These are phyloP conservation scores for Apophysomyces variabilis DNA, from an alignment of 371 early-diverging fungal species.

Conservation along the genomic window DNA sequence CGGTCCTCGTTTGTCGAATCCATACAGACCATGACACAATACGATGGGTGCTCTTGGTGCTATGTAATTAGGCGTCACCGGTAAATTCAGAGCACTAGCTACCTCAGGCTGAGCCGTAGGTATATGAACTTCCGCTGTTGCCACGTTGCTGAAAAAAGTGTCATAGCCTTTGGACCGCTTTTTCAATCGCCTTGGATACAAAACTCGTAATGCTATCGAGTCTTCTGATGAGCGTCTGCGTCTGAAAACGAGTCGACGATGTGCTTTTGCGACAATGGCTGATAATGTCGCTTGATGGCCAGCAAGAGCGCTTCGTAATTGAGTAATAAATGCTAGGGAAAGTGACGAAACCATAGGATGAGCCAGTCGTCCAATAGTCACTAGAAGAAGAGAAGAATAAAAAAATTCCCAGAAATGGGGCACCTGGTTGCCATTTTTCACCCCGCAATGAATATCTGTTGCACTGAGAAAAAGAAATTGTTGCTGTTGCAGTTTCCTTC, in stretches of 20 bases:
- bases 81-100: constrained; percentile 40
- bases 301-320: not conserved
- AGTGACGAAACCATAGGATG: not conserved
- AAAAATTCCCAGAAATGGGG: no score
- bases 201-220: not conserved
- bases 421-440: no score
- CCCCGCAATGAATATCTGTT: no score
- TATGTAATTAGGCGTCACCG: constrained; percentile 65
- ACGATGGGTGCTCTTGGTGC: constrained; percentile 85
- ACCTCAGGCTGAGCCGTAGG: constrained; percentile 7
- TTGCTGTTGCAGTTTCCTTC: no score
- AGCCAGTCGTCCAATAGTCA: no score
- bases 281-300: not conserved
- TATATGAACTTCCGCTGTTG: constrained; percentile 16
- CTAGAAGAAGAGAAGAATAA: no score
- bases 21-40: constrained; percentile 91
- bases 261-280: not conserved
- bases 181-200: constrained; percentile 21
- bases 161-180: constrained; percentile 13
- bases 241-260: constrained; percentile 1
- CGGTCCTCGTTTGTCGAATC: constrained; percentile 84
- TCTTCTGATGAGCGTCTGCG: not conserved
- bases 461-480: no score
- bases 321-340: not conserved
- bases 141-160: constrained; percentile 16